Evolutionary conservation across 345 rosid species (phyloP), one percentile per base, ranked within the genome.

Genomic region (Sapria himalayana): DNA sequence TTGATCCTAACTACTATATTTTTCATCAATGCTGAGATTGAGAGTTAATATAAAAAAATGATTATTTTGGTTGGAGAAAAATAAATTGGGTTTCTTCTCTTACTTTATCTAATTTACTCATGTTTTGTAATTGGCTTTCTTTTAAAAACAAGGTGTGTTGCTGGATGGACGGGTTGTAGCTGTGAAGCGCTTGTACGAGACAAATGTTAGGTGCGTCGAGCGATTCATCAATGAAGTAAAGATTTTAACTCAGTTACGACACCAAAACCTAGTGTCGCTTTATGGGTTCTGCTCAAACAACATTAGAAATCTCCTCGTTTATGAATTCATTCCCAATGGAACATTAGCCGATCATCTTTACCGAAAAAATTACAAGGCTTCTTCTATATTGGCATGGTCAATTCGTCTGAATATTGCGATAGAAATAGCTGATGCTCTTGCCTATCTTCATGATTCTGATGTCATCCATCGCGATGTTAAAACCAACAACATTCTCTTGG

Each of bases 381-480:
- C 79, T 15, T 37, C 63, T 31, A 43, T 67, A 34, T 70, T 81
- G n/a, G 29, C 71, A n/a, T 85, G 96, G 96, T 46, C 65, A 22
- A 55, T 75, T 22, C 69, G 96, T 20, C 36, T 85, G 54, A 67
- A 59, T 34, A 62, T 85, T 11, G 96, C 96, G 0, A 49, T 81
- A n/a, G 86, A 81, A 48, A 71, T 86, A 31, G 96, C 96, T 7
- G 61, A 35, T 14, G 96, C 96, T 0, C 45, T 81, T 3, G 61
- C 66, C 5, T 75, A 46, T 46, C 96, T 85, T 41, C 96, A 85
- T 37, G 22, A 12, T 12, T 21, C 54, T 4, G 92, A 73, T 42
- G 68, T 85, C 38, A 75, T 85, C 29, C 96, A 85, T 39, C 81
- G 94, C 0, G 94, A 85, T 18, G 85, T 85, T 29, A 85, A 85